Base-by-base conservation (phyloP, 345 rosid species). In the Salix koriyanagi region DNA sequence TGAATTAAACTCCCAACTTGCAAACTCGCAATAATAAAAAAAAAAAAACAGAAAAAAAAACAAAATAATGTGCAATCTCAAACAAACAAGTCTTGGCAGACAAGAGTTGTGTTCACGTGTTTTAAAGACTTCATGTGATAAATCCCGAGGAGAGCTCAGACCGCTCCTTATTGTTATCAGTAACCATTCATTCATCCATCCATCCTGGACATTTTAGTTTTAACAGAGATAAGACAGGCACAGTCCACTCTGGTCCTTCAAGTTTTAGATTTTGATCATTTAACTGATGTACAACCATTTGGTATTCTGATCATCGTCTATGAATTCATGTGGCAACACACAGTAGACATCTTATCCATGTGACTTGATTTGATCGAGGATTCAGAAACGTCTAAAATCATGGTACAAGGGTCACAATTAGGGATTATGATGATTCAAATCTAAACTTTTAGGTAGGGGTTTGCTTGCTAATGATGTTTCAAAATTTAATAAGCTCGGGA, bases 101-200 rank as follows among this genome's bases (percentile, higher is more conserved):
- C 77, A 60, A 67, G 65, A 56, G 32, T 13, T 66, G 34, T 9
- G 14, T 15, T 75, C 65, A 65, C 69, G 61, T 75, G 76, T 32
- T 11, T 21, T 58, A 26, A 5, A 39, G 48, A 16, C n/a, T 64
- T 56, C 77, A 36, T 60, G 70, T 67, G 77, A 72, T 70, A 2
- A 30, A 30, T 65, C 39, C 6, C 4, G 16, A 4, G 4, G 12
- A 6, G 14, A 62, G 30, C 14, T 11, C 46, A 42, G 46, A 11
- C 37, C 37, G 37, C 37, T 36, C 14, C 65, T 56, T 7, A 18
- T 56, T 8, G 4, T n/a, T 7, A 7, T 60, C 26, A 8, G 23
- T 56, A 7, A 56, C 6, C 62, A 2, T 7, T 0, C 65, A 60
- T 15, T 21, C 62, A 58, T 58, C 8, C 23, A 10, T 56, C 7